Percentiles rank a stretch among this genome's conserved stretches.
phyloP scores from a whole-genome alignment of 202 grass and related monocot genomes.

The Bolboschoenoplectus hybrid region DNA sequence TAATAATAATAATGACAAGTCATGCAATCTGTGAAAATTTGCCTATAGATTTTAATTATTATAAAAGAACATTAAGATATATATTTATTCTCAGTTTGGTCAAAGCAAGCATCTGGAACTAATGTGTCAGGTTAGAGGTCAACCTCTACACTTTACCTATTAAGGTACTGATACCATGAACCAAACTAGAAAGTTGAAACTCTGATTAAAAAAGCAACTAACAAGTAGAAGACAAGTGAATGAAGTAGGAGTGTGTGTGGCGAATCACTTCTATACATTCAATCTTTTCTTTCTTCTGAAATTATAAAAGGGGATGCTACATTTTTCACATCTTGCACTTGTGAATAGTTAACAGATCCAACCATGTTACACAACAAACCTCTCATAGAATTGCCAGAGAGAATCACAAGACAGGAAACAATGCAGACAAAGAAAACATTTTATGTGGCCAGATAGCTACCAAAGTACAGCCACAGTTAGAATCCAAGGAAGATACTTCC shows the following conservation, averaged over 20 bases:
- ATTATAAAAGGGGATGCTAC: background rate
- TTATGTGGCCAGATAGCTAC: slow-evolving; percentile 25
- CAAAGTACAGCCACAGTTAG: background rate
- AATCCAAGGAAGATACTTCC: slow-evolving; percentile 37
- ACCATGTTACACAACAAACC: slow-evolving; percentile 9
- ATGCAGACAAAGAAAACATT: background rate
- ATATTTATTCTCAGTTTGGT: background rate
- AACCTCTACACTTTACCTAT: background rate
- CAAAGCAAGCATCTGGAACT: slow-evolving; percentile 16
- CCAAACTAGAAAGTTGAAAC: slow-evolving; percentile 27
- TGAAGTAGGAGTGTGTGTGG: background rate
- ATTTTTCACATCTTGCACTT: background rate
- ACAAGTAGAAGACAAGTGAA: background rate
- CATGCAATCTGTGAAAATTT: background rate
- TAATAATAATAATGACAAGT: background rate
- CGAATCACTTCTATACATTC: background rate
- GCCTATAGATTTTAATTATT: background rate
- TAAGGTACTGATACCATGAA: slow-evolving; percentile 21
- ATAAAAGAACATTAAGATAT: slow-evolving; percentile 1
- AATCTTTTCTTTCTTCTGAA: background rate
- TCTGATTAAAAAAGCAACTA: background rate
- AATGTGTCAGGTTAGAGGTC: slow-evolving; percentile 6
- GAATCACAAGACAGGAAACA: background rate
- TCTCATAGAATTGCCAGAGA: slow-evolving; percentile 20
- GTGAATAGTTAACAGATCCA: background rate